Conservation (phyloP, 768 basidiomycete species). For the Russula foetens region DNA sequence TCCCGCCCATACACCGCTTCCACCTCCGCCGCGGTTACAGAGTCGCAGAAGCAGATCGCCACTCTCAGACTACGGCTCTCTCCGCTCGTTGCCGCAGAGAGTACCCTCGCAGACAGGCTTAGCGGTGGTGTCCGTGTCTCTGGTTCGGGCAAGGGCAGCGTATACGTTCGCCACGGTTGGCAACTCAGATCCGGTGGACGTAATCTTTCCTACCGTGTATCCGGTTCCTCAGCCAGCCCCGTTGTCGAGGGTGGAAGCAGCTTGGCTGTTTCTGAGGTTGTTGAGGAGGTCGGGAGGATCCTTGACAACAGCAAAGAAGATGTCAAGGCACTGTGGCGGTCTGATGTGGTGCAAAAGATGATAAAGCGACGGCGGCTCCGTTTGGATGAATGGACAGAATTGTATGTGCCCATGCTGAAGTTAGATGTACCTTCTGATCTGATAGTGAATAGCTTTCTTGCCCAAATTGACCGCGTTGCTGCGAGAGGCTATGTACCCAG, state of each 20-base stretch:
- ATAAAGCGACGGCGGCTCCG: conserved; percentile 62
- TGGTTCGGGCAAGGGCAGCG: conserved; percentile 66
- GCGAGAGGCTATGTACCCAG: conserved; percentile 63
- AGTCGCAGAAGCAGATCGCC: conserved; percentile 19
- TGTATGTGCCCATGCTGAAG: conserved; percentile 41
- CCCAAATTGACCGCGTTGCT: conserved; percentile 64
- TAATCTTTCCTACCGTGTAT: conserved; percentile 23
- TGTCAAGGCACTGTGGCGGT: conserved; percentile 63
- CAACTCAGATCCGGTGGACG: conserved; percentile 52
- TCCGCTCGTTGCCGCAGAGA: conserved; percentile 52
- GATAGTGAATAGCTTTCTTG: conserved; percentile 50
- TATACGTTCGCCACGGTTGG: conserved; percentile 78
- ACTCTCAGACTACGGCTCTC: conserved; percentile 49
- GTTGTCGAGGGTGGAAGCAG: background rate
- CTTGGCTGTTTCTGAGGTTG: conserved; percentile 7
- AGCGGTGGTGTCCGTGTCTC: conserved; percentile 67
- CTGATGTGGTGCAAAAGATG: conserved; percentile 60
- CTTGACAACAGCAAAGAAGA: conserved; percentile 53
- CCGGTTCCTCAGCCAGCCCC: background rate
- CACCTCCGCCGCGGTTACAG: background rate
- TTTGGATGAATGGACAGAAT: conserved; percentile 84
- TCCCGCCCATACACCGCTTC: background rate
- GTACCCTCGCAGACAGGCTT: conserved; percentile 58
- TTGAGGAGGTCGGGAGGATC: conserved; percentile 27
- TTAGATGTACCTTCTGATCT: conserved; percentile 11